phyloP scores from a whole-genome alignment of 352 stramenopile genomes.

The Phytophthora chlamydospora region DNA sequence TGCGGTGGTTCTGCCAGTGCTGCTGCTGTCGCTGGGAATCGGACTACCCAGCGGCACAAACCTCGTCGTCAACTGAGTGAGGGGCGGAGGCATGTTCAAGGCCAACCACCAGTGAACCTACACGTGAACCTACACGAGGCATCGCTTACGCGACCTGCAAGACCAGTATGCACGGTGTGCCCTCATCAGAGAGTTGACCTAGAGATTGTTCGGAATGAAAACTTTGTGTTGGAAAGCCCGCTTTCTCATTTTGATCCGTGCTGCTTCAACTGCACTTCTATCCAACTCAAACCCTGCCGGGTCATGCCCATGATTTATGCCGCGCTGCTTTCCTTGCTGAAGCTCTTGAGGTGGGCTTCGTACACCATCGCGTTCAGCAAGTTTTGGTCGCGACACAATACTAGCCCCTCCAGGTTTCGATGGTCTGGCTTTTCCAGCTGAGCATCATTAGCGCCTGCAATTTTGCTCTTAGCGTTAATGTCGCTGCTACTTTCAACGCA shows the following conservation, averaged over 20 bases:
- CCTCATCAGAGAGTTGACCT: too few species aligned
- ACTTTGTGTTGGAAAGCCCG: neutral
- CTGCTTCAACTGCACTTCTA: too few species aligned
- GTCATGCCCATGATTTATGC: too few species aligned
- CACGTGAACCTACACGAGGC: too few species aligned
- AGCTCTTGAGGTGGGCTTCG: neutral
- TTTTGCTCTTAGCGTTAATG: neutral
- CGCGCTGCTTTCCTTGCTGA: neutral
- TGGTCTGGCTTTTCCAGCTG: neutral
- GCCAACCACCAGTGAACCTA: too few species aligned
- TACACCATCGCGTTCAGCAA: slow-evolving; percentile 27
- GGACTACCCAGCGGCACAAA: too few species aligned
- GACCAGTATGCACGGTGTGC: neutral
- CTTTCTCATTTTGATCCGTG: neutral
- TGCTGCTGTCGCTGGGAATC: too few species aligned
- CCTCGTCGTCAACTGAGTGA: too few species aligned
- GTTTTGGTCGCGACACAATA: slow-evolving; percentile 31
- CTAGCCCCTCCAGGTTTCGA: slow-evolving; percentile 16
- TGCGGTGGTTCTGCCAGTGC: too few species aligned
- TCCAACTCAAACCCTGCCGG: too few species aligned
- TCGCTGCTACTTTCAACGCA: slow-evolving; percentile 25
- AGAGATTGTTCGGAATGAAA: too few species aligned
- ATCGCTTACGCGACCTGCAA: slow-evolving; percentile 10
- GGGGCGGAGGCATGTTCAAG: too few species aligned
- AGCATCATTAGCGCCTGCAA: neutral